Base-by-base conservation (phyloP, 306 rosid species). In the Pachyrhizus erosus region DNA sequence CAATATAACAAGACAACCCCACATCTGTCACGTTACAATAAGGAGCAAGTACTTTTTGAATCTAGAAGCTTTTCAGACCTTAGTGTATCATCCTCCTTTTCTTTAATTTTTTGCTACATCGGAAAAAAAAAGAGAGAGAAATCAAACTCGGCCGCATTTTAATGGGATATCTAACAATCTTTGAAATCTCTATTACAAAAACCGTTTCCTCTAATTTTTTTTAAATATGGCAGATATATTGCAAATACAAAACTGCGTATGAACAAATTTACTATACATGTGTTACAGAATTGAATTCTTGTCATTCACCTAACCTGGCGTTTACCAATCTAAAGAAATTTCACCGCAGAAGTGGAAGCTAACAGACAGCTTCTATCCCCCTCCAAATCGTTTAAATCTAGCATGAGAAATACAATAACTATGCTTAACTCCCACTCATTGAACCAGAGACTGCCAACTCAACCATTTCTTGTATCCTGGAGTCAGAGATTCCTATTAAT, bases 401-500 rank as follows among this genome's bases (percentile, higher is more conserved):
- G 45, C 82, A 60, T 62, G 40, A 64, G 27, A 65, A 75, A 68
- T 52, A 79, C 70, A 31, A 72, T 60, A 29, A 20, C 29, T 58
- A 43, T 12, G 60, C 77, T 67, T 77, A 51, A 76, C 75, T 55
- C 71, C 26, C 21, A 70, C 62, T 78, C 40, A 37, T 43, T 43
- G 20, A 86, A 86, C 69, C 69, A 52, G 40, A 73, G 71, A 15
- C 1, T 1, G 79, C 45, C 69, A 71, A 55, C 57, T 83, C 23
- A 9, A 72, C 33, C 48, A 60, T 24, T 73, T 29, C 21, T 49
- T 58, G 78, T 23, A 75, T 21, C 48, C 79, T 27, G 8, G 45
- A 37, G 72, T 87, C 87, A 89, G 24, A 85, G 67, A 79, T 83
- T 88, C 88, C 96, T 91, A 80, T 87, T 91, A 68, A 85, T 66